Percentiles rank a stretch among this genome's conserved stretches.
phyloP scores from a whole-genome alignment of 768 basidiomycete genomes.

The Leccinellum albellum region DNA sequence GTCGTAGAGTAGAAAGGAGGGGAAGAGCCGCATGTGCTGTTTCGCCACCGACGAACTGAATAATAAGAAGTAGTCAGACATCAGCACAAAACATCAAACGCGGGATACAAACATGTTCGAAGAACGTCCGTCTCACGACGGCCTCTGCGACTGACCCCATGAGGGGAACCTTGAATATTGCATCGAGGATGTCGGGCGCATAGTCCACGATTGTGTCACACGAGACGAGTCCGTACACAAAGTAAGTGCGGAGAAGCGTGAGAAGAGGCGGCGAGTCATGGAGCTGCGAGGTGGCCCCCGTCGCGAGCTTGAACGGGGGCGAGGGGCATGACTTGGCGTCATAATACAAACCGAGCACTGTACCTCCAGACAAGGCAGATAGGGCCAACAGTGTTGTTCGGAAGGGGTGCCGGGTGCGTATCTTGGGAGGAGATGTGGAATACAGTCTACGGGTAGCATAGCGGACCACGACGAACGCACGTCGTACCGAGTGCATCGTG shows the following conservation, averaged over 20 bases:
- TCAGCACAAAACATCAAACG: background rate
- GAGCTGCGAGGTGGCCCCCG: background rate
- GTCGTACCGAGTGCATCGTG: conserved; percentile 13
- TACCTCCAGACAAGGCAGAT: conserved; percentile 17
- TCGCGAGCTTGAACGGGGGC: conserved; percentile 17
- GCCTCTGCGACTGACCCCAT: conserved; percentile 61
- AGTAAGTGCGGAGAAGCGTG: conserved; percentile 63
- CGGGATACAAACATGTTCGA: conserved; percentile 57
- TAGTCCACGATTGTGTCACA: conserved; percentile 72
- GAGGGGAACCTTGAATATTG: conserved; percentile 46
- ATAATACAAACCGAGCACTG: conserved; percentile 18
- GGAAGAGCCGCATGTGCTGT: conserved; percentile 67
- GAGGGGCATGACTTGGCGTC: conserved; percentile 26
- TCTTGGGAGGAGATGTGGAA: conserved; percentile 1
- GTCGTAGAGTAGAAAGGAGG: conserved; percentile 57
- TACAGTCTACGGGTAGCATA: conserved; percentile 2
- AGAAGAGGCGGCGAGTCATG: conserved; percentile 25
- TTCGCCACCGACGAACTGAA: conserved; percentile 88
- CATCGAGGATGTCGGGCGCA: conserved; percentile 61
- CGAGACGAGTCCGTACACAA: conserved; percentile 80
- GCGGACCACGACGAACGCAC: background rate
- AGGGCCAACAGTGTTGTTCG: conserved; percentile 15
- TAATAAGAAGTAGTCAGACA: background rate
- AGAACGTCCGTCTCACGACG: conserved; percentile 78
- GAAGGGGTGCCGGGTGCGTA: conserved; percentile 3